Percentiles rank a stretch among this genome's conserved stretches.
Evolutionary conservation across 2,329 filamentous ascomycete species (phyloP).

Genomic region (Aspergillus fumigatus): DNA sequence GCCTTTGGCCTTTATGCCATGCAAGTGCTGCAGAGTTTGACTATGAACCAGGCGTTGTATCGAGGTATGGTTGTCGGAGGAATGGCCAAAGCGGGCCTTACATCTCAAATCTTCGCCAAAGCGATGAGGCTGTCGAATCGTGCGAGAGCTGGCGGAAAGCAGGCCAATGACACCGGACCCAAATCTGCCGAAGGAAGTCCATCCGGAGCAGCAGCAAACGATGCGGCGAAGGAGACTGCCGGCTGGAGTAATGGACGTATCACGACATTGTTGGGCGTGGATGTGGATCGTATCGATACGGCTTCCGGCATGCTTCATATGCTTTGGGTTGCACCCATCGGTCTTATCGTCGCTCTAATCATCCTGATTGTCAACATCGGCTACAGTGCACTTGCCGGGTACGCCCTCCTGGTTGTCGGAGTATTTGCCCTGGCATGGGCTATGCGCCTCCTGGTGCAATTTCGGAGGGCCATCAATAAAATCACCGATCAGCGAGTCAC

Average conservation of each 20-base stretch:
- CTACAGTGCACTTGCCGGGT: constrained; percentile 86
- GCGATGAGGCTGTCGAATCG: constrained; percentile 82
- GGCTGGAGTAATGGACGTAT: constrained; percentile 94
- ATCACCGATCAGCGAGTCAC: constrained; percentile 89
- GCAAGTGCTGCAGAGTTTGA: constrained; percentile 77
- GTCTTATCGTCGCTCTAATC: constrained; percentile 71
- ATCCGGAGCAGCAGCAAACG: constrained; percentile 35
- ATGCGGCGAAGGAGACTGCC: constrained; percentile 62
- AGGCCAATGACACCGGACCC: constrained; percentile 45
- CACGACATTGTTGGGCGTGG: constrained; percentile 89
- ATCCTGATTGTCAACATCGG: constrained; percentile 81
- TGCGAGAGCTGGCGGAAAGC: constrained; percentile 74
- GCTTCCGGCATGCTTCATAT: constrained; percentile 87
- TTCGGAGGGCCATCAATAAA: constrained; percentile 80
- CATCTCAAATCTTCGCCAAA: constrained; percentile 86
- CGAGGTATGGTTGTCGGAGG: constrained; percentile 88
- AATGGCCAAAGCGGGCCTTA: constrained; percentile 73
- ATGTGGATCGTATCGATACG: constrained; percentile 88
- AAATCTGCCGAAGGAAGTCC: constrained; percentile 34
- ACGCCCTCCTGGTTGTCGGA: constrained; percentile 72
- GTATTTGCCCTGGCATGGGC: constrained; percentile 73
- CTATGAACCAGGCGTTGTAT: constrained; percentile 88
- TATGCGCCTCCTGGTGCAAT: constrained; percentile 69
- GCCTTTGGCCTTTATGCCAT: constrained; percentile 80
- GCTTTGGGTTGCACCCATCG: constrained; percentile 79